phyloP scores from a whole-genome alignment of 371 early-diverging fungal species.

The Mortierella sp. region DNA sequence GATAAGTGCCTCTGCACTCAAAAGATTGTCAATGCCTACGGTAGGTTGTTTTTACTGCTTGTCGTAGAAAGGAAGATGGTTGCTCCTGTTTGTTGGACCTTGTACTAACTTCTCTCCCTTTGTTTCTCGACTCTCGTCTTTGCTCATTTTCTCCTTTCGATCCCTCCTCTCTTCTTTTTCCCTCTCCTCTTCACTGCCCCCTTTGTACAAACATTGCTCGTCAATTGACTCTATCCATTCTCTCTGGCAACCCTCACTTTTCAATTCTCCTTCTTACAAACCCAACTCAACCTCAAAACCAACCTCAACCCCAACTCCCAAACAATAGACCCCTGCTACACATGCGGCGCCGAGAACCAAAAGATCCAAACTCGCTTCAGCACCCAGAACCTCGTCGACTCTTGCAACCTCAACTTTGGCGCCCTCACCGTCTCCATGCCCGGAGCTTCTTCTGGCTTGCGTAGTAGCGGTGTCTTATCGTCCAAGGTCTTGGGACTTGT shows the following conservation, averaged over 20 bases:
- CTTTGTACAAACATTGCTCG: no score
- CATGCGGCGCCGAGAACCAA: conserved; percentile 30
- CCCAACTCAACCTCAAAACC: not conserved
- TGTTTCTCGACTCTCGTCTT: no score
- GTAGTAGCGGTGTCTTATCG: not conserved
- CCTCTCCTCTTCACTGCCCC: no score
- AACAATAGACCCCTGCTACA: conserved; percentile 29
- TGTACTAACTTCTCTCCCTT: no score
- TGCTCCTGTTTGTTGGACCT: not conserved
- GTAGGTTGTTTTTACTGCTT: conserved; percentile 5
- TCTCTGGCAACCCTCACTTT: not conserved
- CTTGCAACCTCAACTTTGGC: conserved; percentile 30
- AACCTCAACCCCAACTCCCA: not conserved
- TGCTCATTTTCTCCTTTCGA: no score
- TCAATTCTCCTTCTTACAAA: no score
- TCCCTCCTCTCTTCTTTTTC: no score
- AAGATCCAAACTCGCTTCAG: conserved; percentile 21
- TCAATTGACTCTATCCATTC: no score
- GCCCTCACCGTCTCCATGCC: conserved; percentile 30
- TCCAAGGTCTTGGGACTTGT: not conserved
- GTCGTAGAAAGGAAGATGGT: not conserved
- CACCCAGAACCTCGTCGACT: conserved; percentile 30
- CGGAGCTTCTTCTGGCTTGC: conserved; percentile 8
- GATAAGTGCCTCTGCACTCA: conserved; percentile 30
- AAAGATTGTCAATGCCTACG: conserved; percentile 20